Base-by-base conservation (phyloP, 129 eudicot genomes). In the Deinandra increscens region DNA sequence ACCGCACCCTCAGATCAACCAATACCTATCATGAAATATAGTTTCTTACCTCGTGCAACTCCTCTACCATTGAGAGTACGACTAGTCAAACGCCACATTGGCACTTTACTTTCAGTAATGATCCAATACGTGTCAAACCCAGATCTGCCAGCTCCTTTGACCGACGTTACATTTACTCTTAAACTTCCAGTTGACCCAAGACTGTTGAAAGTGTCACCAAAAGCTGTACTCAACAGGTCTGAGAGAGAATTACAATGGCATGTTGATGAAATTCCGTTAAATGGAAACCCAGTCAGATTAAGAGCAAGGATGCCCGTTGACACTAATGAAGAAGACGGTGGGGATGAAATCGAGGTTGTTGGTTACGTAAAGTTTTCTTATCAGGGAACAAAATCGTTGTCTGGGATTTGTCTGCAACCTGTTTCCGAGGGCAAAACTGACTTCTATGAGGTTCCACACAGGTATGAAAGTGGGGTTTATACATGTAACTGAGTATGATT, bases 241-340 rank as follows among this genome's bases (percentile, higher is more conserved):
- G 99, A 89, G 58, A 89, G 60, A 75, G 97, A 93, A 78, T 48
- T 93, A 72, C 89, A 87, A 79, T 93, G 99, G 99, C 86, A 93
- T 76, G 64, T 93, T 74, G 70, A 81, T 14, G 97, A 93, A 79
- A 87, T 93, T 67, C 95, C 99, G 3, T 66, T 83, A 55, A 89
- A 87, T 71, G 97, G 97, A 46, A 68, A 65, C 22, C 97, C 97
- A 15, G 96, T 90, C 46, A 85, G 79, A 75, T 78, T 93, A 78
- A 89, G 87, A 82, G 99, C 83, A 5, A 73, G 95, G 56, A 89
- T 93, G 90, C 97, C 99, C 1, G 88, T 93, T 39, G 99, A 93
- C 54, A 77, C 81, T 29, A 82, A 64, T 59, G 90, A 86, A 55
- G 99, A 85, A 72, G 98, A 87, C 66, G 86, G 73, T 8, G 87